phyloP scores from a whole-genome alignment of 768 basidiomycete species.

The Fibroporia radiculosa region DNA sequence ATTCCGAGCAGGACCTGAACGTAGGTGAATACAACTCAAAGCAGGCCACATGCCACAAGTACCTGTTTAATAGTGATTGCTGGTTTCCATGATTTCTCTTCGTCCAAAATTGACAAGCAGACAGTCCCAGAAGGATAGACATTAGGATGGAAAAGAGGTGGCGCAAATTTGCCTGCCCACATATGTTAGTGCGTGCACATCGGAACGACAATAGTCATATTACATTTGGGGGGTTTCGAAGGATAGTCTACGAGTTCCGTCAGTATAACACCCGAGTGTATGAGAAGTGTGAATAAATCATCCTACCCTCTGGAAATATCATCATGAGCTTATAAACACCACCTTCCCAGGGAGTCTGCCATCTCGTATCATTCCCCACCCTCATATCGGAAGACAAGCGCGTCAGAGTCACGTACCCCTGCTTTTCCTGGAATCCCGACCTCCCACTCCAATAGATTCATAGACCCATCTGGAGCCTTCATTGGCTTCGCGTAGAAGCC shows the following conservation, averaged over 20 bases:
- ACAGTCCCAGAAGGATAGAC: slow-evolving; percentile 99
- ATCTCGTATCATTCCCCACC: slow-evolving; percentile 18
- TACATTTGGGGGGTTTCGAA: slow-evolving; percentile 93
- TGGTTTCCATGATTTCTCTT: slow-evolving; percentile 99
- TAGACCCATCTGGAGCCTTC: slow-evolving; percentile 85
- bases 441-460: slow-evolving; percentile 98
- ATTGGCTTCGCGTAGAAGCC: slow-evolving; percentile 95
- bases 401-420: slow-evolving; percentile 47
- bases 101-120: slow-evolving; percentile 94
- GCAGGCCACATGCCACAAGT: slow-evolving; percentile 5
- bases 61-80: slow-evolving; percentile 99
- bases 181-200: no score
- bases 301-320: slow-evolving; percentile 91
- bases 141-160: slow-evolving; percentile 95
- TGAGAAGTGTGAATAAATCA: slow-evolving; percentile 8
- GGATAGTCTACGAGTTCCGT: slow-evolving; percentile 62
- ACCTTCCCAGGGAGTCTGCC: slow-evolving; percentile 92
- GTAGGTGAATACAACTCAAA: neutral
- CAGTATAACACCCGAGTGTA: slow-evolving; percentile 14
- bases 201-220: no score
- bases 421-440: slow-evolving; percentile 95
- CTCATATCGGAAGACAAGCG: slow-evolving; percentile 2
- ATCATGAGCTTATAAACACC: slow-evolving; percentile 92
- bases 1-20: slow-evolving; percentile 87
- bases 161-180: slow-evolving; percentile 87